Base-by-base conservation (phyloP, 73 alveolate species). In the Paramecium sexaurelia region DNA sequence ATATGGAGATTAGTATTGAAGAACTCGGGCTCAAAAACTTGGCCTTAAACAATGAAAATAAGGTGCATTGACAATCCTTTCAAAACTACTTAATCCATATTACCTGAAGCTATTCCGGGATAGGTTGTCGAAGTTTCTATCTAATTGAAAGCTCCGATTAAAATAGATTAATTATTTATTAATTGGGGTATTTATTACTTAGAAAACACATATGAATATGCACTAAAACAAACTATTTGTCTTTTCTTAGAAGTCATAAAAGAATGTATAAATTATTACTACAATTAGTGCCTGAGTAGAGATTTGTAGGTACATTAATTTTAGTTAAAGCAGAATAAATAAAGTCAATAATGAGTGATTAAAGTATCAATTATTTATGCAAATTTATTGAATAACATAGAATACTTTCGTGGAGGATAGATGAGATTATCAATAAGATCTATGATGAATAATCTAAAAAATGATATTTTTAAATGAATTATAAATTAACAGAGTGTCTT, bases 1-100 rank as follows among this genome's bases (percentile, higher is more conserved):
- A 41, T 41, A 19, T 78, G 90, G 90, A 39, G 10, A 41, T 43
- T 78, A 20, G 40, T 22, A 40, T 43, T 78, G 19, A 78, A 41
- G 75, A 78, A 78, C 24, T 22, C 40, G 11, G 90, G 90, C 1
- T 7, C 7, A 22, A 78, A 40, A 78, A 78, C 75, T 78, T 78
- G 90, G 90, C 90, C 90, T 24, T 43, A 78, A 43, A 78, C 90
- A 5, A n/a, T 43, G 40, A 78, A 78, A 45, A 37, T 78, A 24
- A 9, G 71, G 22, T 78, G 90, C 8, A 26, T 40, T 2, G 90
- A 78, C 8, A 61, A 61, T 37, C 43, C 55, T 19, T 78, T 24
- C 55, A 41, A 78, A 41, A 61, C 73, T 17, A 2, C 39, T 5
- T 22, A 78, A 24, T 40, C 6, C 2, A 13, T 78, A 1, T 24